phyloP scores from a whole-genome alignment of 2,329 filamentous ascomycete species.

The Paradendryphiella salina region DNA sequence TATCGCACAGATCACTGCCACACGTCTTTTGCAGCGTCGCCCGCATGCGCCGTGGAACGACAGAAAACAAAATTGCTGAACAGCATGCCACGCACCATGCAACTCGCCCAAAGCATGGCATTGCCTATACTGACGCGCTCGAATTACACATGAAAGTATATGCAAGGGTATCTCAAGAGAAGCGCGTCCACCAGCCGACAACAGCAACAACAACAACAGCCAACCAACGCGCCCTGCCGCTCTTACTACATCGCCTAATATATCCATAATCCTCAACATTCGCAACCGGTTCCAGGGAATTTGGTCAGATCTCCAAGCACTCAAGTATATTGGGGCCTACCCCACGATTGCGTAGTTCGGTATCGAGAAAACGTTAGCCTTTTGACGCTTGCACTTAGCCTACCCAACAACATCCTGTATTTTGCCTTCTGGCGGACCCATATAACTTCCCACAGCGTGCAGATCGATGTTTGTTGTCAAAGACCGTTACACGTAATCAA shows the following conservation, averaged over 20 bases:
- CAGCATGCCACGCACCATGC: constrained; percentile 17
- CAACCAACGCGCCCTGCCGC: constrained; percentile 2
- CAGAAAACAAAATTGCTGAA: constrained; percentile 22
- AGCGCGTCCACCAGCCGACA: constrained; percentile 12
- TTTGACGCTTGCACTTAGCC: constrained; percentile 5
- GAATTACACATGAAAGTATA: constrained; percentile 21
- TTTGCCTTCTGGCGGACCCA: constrained; percentile 1
- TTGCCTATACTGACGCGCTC: constrained; percentile 15
- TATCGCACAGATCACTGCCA: constrained; percentile 18
- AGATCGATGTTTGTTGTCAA: constrained; percentile 7
- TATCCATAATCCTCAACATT: constrained; percentile 1
- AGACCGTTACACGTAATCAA: background rate
- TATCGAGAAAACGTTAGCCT: background rate
- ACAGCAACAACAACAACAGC: constrained; percentile 16
- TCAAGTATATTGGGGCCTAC: background rate
- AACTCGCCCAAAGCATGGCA: constrained; percentile 9
- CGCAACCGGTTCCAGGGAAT: background rate
- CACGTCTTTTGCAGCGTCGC: constrained; percentile 26
- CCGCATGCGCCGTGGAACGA: constrained; percentile 31
- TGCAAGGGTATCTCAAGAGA: constrained; percentile 38
- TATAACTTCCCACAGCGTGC: constrained; percentile 1
- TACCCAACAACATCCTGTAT: constrained; percentile 12
- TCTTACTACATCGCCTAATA: background rate
- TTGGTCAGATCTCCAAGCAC: background rate
- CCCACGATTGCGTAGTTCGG: constrained; percentile 4